phyloP scores from a whole-genome alignment of 768 basidiomycete genomes.

The Cantharellus anzutake region DNA sequence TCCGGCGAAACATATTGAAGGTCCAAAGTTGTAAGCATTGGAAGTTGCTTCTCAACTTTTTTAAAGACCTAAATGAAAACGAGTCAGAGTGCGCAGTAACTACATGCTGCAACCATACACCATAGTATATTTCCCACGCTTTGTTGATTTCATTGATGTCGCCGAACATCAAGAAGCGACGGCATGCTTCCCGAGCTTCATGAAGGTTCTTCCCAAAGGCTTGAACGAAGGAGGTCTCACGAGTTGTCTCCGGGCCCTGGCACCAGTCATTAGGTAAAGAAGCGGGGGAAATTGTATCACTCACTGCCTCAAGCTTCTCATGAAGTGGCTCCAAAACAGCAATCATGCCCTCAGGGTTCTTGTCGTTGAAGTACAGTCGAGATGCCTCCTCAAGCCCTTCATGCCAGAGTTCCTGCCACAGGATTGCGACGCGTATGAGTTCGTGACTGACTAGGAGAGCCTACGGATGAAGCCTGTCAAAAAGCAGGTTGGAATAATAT shows the following conservation, averaged over 20 bases:
- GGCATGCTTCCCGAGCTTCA: conserved; percentile 82
- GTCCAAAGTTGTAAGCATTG: conserved; percentile 74
- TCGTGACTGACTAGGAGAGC: conserved; percentile 82
- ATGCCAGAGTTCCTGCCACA: conserved; percentile 99
- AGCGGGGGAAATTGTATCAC: conserved; percentile 10
- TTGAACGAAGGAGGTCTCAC: conserved; percentile 90
- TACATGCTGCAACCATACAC: conserved; percentile 28
- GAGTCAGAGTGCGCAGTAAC: background rate
- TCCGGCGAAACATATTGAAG: conserved; percentile 94
- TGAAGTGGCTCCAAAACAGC: conserved; percentile 81
- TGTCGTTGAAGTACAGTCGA: conserved; percentile 87
- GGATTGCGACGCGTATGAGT: conserved; percentile 87
- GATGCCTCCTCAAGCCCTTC: conserved; percentile 97
- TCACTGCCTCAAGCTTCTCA: conserved; percentile 70
- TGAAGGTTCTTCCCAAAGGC: conserved; percentile 82
- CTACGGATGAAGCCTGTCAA: conserved; percentile 18
- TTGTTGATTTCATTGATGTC: conserved; percentile 83
- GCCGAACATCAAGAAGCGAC: conserved; percentile 66
- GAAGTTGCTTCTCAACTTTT: conserved; percentile 86
- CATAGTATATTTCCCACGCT: conserved; percentile 98
- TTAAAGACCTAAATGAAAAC: conserved; percentile 57
- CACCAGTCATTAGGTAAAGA: background rate
- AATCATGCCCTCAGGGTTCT: conserved; percentile 96
- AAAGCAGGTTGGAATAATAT: background rate
- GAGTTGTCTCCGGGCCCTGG: conserved; percentile 81